Base-by-base conservation (phyloP, 129 eudicot genomes). In the Chrysanthemum makinoi region DNA sequence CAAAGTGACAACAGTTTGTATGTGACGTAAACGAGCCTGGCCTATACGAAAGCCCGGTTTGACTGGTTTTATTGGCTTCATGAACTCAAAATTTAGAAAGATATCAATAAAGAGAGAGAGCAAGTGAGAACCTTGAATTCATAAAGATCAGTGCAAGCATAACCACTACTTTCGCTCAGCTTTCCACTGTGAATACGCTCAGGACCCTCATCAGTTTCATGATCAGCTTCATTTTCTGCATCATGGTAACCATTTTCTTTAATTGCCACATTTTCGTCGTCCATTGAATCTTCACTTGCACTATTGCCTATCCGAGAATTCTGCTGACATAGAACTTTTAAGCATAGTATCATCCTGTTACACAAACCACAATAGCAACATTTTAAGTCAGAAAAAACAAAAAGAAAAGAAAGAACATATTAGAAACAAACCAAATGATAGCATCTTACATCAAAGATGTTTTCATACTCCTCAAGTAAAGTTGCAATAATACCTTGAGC, bases 141-240 rank as follows among this genome's bases (percentile, higher is more conserved):
- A 82, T 91, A 91, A 19, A 91, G 96, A 86, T 91, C 97, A 73
- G 84, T 82, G 69, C 87, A 85, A 76, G 84, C 88, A 79, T 88
- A 91, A 62, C 96, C 96, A 39, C 97, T 91, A 68, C 90, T 88
- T 79, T 91, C 96, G 70, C 96, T 91, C 80, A 91, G 69, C 79
- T 86, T 88, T 67, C 96, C 96, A 75, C 96, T 91, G 65, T 84
- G 91, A 22, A 87, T 80, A 6, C 96, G 92, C 48, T 86, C 91
- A 75, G 58, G 82, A 75, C 84, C 89, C 75, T 83, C 89, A 59
- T 88, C 90, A 6, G 86, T 68, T 63, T 88, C 92, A 17, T 72
- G 95, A 33, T 88, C 86, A 54, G 72, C 96, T 74, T 82, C 96
- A 80, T 88, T 88, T 88, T 88, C 92, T 62, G 88, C 92, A 80